Percentiles rank a stretch among this genome's conserved stretches.
These are phyloP conservation scores for Posidonia oceanica DNA, from an alignment of 116 monocot species.

Conservation along the genomic window DNA sequence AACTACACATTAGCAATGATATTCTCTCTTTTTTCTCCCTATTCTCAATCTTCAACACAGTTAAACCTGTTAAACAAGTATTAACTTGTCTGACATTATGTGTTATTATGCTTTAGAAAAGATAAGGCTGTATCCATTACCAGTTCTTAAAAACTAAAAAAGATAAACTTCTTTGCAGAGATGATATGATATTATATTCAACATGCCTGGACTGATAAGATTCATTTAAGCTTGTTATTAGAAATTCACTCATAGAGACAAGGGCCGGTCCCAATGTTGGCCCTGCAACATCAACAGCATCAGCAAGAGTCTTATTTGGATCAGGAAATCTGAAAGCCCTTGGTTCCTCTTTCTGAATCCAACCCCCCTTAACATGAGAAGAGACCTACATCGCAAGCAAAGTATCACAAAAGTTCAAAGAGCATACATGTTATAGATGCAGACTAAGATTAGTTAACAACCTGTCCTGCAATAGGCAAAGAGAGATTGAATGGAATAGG, in stretches of 20 bases:
- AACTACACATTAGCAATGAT: too few relatives aligned
- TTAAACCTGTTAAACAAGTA: too few relatives aligned
- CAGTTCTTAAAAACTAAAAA: too few relatives aligned
- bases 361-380: constrained; percentile 55
- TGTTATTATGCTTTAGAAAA: too few relatives aligned
- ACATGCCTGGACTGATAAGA: constrained; percentile 85
- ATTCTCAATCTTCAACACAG: too few relatives aligned
- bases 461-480: constrained; percentile 44
- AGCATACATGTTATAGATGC: neutral
- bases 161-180: too few relatives aligned
- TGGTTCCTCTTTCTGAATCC: constrained; percentile 73
- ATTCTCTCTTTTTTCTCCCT: too few relatives aligned
- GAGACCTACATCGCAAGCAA: constrained; percentile 39
- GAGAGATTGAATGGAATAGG: constrained; percentile 89
- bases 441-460: constrained; percentile 5
- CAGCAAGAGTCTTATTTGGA: constrained; percentile 50
- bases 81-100: too few relatives aligned
- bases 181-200: neutral
- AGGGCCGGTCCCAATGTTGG: constrained; percentile 51
- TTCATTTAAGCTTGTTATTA: constrained; percentile 82
- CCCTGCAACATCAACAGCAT: constrained; percentile 77
- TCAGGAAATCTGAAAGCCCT: constrained; percentile 64
- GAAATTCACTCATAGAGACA: constrained; percentile 83
- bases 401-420: neutral
- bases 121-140: too few relatives aligned